A percentile compares a stretch with the other conserved stretches of the same genome.
phyloP scores from a whole-genome alignment of 2,329 filamentous ascomycete genomes.

The Apiospora rasikravindrae region DNA sequence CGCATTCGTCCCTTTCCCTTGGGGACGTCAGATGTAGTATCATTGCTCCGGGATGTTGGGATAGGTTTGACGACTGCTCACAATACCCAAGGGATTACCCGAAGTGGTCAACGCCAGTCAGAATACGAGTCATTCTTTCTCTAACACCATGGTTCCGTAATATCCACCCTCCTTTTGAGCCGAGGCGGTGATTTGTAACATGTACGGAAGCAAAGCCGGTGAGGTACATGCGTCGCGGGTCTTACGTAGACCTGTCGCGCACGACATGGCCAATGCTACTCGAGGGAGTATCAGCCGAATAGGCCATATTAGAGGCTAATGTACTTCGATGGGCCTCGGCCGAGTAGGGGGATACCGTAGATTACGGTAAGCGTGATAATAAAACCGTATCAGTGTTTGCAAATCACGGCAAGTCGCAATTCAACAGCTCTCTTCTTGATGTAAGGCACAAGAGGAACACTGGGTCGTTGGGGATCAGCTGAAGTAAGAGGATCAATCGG shows the following conservation, averaged over 20 bases:
- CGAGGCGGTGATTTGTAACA: neutral
- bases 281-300: neutral
- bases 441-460: neutral
- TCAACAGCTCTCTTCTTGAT: neutral
- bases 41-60: neutral
- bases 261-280: neutral
- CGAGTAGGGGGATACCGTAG: neutral
- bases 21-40: neutral
- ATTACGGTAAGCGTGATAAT: neutral
- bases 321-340: neutral
- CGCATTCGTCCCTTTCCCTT: neutral
- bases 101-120: neutral
- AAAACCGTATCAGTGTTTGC: neutral
- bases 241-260: neutral
- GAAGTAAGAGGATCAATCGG: neutral
- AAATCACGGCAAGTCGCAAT: neutral
- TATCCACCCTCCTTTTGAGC: neutral
- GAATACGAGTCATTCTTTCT: neutral
- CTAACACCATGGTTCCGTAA: neutral
- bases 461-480: neutral
- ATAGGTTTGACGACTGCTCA: neutral
- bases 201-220: neutral
- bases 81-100: neutral
- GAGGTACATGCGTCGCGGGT: neutral
- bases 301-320: neutral